Evolutionary conservation across 805 yeast species (phyloP).

Genomic region (Yarrowia divulgata): DNA sequence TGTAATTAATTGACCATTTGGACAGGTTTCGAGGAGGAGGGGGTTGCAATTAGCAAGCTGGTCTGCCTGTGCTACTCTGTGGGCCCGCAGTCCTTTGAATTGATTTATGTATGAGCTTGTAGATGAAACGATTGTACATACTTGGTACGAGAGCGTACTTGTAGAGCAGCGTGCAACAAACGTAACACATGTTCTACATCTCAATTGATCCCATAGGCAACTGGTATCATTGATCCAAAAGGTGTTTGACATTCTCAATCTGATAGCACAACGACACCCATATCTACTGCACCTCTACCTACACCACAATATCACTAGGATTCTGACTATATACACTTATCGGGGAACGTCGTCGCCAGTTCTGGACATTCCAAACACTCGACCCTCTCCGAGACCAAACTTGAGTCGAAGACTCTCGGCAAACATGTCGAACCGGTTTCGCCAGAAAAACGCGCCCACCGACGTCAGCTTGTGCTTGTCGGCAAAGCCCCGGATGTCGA

Average conservation of each 20-base stretch:
- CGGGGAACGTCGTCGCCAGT: conserved; percentile 37
- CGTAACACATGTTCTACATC: no score
- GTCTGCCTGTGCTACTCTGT: no score
- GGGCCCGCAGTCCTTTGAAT: neutral
- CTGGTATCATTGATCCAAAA: no score
- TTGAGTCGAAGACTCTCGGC: conserved; percentile 70
- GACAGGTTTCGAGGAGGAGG: conserved; percentile 2
- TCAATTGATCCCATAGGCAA: no score
- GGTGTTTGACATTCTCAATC: no score
- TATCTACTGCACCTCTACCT: neutral
- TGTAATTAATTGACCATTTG: conserved; percentile 38
- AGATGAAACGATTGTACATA: neutral
- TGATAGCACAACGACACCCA: no score
- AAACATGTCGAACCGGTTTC: conserved; percentile 81
- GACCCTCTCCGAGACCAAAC: conserved; percentile 77
- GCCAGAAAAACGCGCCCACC: conserved; percentile 92
- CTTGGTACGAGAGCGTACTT: neutral
- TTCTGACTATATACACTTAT: conserved; percentile 38
- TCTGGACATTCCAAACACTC: conserved; percentile 56
- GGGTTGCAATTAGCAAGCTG: no score
- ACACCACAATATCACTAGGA: neutral
- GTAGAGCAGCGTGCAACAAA: neutral
- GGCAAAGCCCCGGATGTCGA: conserved; percentile 77
- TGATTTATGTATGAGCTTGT: conserved; percentile 1
- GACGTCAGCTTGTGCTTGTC: conserved; percentile 64